Evolutionary conservation across 768 basidiomycete genomes (phyloP).

Genomic region (Naganishia kalamii): DNA sequence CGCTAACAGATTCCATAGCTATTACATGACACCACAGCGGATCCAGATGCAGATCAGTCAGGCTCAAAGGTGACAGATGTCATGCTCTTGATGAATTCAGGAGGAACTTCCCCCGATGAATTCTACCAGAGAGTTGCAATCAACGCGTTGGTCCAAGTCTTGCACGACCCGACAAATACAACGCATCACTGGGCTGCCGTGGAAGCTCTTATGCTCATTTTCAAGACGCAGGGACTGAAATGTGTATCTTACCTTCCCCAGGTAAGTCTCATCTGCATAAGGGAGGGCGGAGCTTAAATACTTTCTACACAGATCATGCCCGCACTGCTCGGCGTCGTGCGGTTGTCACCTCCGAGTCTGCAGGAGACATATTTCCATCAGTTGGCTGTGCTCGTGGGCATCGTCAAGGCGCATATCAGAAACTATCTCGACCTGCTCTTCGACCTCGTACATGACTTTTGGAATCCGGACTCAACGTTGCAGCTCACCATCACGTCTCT

Average conservation of each 20-base stretch:
- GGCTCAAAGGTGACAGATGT: slow-evolving; percentile 49
- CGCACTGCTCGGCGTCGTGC: slow-evolving; percentile 82
- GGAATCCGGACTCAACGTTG: slow-evolving; percentile 64
- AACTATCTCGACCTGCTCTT: slow-evolving; percentile 84
- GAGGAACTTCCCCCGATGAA: slow-evolving; percentile 67
- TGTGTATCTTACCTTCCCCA: slow-evolving; percentile 92
- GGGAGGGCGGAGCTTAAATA: neutral
- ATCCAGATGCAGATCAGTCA: slow-evolving; percentile 60
- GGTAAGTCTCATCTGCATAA: slow-evolving; percentile 49
- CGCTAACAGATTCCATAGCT: slow-evolving; percentile 28
- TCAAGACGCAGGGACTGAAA: slow-evolving; percentile 94
- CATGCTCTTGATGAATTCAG: slow-evolving; percentile 46
- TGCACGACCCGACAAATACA: slow-evolving; percentile 81
- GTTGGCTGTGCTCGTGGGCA: slow-evolving; percentile 85
- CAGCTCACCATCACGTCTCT: slow-evolving; percentile 88
- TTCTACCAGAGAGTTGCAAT: slow-evolving; percentile 97
- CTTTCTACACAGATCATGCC: slow-evolving; percentile 64
- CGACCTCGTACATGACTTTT: slow-evolving; percentile 76
- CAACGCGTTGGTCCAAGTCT: slow-evolving; percentile 71
- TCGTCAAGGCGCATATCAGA: slow-evolving; percentile 94
- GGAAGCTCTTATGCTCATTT: slow-evolving; percentile 97
- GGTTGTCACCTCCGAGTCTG: slow-evolving; percentile 63
- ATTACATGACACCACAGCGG: slow-evolving; percentile 52
- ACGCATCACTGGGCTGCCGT: slow-evolving; percentile 87
- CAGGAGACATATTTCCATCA: slow-evolving; percentile 87